Conservation (phyloP, 192 early-diverging fungal genomes). For the Haplosporangium gracile region DNA sequence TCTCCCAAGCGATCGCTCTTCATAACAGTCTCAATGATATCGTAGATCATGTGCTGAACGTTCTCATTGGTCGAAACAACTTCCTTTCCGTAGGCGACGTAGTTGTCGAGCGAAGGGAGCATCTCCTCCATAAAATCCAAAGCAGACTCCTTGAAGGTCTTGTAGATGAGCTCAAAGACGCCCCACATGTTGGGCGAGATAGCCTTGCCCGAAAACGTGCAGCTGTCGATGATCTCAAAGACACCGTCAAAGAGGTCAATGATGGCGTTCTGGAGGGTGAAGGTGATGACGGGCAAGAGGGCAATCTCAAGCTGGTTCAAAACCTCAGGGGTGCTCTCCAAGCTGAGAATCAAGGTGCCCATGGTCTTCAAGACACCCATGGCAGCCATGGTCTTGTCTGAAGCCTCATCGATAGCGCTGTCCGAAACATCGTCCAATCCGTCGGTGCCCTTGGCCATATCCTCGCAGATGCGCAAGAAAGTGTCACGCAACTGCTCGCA, state of each 20-base stretch:
- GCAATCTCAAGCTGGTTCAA: constrained; percentile 84
- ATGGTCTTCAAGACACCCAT: constrained; percentile 94
- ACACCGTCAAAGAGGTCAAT: constrained; percentile 87
- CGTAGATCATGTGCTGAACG: constrained; percentile 81
- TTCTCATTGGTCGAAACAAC: constrained; percentile 76
- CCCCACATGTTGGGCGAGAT: constrained; percentile 90
- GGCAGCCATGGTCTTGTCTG: constrained; percentile 91
- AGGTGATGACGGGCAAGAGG: constrained; percentile 82
- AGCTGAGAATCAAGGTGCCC: constrained; percentile 84
- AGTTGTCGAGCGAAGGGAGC: constrained; percentile 91
- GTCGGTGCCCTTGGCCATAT: constrained; percentile 61
- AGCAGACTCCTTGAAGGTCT: constrained; percentile 84
- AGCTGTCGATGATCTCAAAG: constrained; percentile 91
- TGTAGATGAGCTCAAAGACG: constrained; percentile 83
- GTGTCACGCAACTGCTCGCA: constrained; percentile 89
- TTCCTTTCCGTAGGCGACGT: constrained; percentile 87
- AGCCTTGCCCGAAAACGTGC: constrained; percentile 84
- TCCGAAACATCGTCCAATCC: constrained; percentile 64
- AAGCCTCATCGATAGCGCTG: constrained; percentile 73
- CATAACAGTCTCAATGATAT: constrained; percentile 90
- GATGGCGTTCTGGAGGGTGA: constrained; percentile 82
- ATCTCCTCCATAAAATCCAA: constrained; percentile 94
- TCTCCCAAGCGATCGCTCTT: constrained; percentile 82
- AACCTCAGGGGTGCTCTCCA: constrained; percentile 87
- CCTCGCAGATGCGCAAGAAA: constrained; percentile 80